Evolutionary conservation across 257 asterid genomes (phyloP).

Genomic region (Gynochthodes officinalis): DNA sequence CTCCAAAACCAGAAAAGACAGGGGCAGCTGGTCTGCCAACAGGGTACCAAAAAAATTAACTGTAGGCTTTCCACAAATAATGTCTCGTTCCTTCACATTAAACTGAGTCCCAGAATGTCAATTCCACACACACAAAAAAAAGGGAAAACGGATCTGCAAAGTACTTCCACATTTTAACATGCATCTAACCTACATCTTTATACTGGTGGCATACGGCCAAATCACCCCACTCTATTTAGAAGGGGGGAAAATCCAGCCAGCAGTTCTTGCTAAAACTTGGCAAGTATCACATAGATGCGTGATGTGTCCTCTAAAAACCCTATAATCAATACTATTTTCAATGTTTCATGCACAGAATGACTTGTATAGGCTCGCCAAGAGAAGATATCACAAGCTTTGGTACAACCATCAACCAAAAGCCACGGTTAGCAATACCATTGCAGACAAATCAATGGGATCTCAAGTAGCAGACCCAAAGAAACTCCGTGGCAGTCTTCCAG

Average conservation of each 20-base stretch:
- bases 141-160: not conserved
- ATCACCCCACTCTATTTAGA: not conserved
- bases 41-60: not conserved
- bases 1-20: not conserved
- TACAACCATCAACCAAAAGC: conserved; percentile 18
- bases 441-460: conserved; percentile 10
- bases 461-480: not conserved
- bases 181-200: conserved; percentile 6
- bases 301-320: not conserved
- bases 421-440: not conserved
- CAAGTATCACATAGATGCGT: not conserved
- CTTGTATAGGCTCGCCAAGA: not conserved
- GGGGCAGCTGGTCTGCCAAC: not conserved
- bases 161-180: not conserved
- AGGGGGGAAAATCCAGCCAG: not conserved
- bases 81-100: not conserved
- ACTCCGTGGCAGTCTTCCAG: conserved; percentile 8
- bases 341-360: not conserved
- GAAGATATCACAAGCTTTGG: conserved; percentile 1
- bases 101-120: not conserved
- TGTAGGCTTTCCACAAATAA: not conserved
- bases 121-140: not conserved
- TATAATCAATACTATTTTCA: conserved; percentile 8
- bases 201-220: not conserved
- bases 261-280: not conserved